phyloP scores from a whole-genome alignment of 371 early-diverging fungal genomes.

The Mortierella sp. region DNA sequence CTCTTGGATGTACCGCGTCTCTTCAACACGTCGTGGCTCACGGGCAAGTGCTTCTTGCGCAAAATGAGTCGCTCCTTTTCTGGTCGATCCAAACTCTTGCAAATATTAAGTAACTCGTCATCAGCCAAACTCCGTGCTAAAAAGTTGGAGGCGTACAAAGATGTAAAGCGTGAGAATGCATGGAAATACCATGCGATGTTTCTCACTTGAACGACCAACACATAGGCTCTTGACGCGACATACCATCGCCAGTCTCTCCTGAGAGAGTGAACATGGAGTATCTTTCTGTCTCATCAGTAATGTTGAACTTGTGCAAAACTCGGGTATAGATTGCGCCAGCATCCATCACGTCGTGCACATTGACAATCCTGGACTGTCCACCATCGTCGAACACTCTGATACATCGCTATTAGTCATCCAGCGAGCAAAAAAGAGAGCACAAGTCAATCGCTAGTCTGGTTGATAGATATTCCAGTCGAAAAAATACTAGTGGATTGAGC shows the following conservation, averaged over 20 bases:
- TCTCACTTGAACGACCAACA: not conserved
- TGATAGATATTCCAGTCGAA: not conserved
- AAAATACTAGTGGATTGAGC: not conserved
- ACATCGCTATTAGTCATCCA: constrained; percentile 60
- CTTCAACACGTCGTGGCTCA: constrained; percentile 73
- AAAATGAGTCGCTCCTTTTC: constrained; percentile 85
- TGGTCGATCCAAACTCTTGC: constrained; percentile 74
- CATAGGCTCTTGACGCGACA: not conserved
- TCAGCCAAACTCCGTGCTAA: constrained; percentile 78
- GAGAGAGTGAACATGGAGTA: constrained; percentile 77
- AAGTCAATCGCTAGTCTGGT: not conserved
- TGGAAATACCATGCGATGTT: not conserved
- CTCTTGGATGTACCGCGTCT: constrained; percentile 65
- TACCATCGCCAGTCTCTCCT: constrained; percentile 74
- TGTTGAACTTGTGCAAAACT: constrained; percentile 78
- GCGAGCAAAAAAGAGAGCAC: too few species aligned
- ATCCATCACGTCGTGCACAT: constrained; percentile 70
- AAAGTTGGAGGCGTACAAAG: not conserved
- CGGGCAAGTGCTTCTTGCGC: constrained; percentile 79
- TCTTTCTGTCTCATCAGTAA: constrained; percentile 69
- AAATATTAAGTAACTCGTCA: constrained; percentile 80
- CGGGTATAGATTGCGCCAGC: constrained; percentile 71
- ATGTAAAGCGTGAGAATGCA: not conserved
- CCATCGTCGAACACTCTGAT: constrained; percentile 81
- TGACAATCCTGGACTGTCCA: constrained; percentile 76